These are phyloP conservation scores for Malassezia obtusa DNA, from an alignment of 1,284 basidiomycete genomes.

Conservation along the genomic window DNA sequence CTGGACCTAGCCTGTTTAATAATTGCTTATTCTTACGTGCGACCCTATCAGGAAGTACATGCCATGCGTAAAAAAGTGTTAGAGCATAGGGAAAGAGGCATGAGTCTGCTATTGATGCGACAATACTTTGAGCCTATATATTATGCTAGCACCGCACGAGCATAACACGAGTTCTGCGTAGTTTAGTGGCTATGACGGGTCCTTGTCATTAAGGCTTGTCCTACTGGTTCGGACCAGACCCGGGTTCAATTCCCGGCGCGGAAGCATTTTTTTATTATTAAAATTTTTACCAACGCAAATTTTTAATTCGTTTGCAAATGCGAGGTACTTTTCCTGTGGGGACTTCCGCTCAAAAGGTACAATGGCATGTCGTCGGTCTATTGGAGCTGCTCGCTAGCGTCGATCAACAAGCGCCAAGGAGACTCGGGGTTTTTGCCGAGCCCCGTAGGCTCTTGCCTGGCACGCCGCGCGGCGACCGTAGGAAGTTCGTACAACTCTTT, in stretches of 20 bases:
- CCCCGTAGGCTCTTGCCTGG: neutral
- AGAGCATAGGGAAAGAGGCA: too few relatives aligned
- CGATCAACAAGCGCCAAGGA: slow-evolving; percentile 20
- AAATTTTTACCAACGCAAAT: neutral
- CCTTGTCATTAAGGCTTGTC: slow-evolving; percentile 14
- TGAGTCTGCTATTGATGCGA: too few relatives aligned
- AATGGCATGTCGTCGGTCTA: too few relatives aligned
- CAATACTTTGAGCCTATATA: neutral
- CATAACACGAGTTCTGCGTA: slow-evolving; percentile 14
- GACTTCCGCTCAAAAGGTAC: too few relatives aligned
- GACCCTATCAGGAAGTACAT: neutral
- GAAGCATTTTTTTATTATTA: slow-evolving; percentile 12
- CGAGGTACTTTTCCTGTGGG: too few relatives aligned
- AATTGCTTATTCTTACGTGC: neutral
- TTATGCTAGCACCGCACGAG: neutral
- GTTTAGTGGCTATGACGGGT: slow-evolving; percentile 22
- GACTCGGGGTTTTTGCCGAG: slow-evolving; percentile 27
- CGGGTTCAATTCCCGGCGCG: slow-evolving; percentile 23
- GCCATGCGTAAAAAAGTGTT: too few relatives aligned
- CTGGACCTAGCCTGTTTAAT: too few relatives aligned
- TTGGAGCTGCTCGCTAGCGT: slow-evolving; percentile 5
- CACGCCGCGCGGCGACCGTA: slow-evolving; percentile 1
- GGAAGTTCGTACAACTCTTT: slow-evolving; percentile 10
- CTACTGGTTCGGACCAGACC: slow-evolving; percentile 15
- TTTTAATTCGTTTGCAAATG: too few relatives aligned